Evolutionary conservation across 2,329 filamentous ascomycete species (phyloP).

Genomic region (Microdochium nivale): DNA sequence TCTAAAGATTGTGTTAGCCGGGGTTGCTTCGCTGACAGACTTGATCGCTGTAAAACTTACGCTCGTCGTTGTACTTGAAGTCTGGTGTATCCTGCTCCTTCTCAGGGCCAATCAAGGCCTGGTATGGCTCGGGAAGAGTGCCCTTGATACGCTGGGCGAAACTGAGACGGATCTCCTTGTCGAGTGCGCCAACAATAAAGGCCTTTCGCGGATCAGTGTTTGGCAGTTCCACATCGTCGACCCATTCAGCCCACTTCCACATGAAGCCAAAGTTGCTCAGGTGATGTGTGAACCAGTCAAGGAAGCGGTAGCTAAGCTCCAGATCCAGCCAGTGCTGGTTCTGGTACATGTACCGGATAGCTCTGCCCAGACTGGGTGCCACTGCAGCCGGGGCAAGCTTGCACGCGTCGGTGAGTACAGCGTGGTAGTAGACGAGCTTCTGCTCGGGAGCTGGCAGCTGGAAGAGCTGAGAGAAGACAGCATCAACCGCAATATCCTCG

Average conservation of each 20-base stretch:
- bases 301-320: conserved; percentile 76
- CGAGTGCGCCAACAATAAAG: conserved; percentile 82
- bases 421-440: conserved; percentile 95
- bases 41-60: conserved; percentile 38
- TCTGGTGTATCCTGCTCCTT: conserved; percentile 95
- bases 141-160: conserved; percentile 95
- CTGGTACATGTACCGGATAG: conserved; percentile 85
- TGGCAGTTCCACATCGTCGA: conserved; percentile 72
- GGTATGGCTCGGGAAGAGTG: conserved; percentile 78
- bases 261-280: conserved; percentile 98
- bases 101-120: conserved; percentile 69
- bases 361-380: conserved; percentile 84
- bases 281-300: conserved; percentile 98
- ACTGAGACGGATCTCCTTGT: conserved; percentile 94
- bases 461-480: conserved; percentile 91
- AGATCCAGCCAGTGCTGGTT: conserved; percentile 77
- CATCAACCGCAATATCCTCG: conserved; percentile 94
- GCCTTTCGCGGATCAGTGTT: conserved; percentile 81
- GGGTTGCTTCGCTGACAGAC: conserved; percentile 4
- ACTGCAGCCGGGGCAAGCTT: conserved; percentile 96
- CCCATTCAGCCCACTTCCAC: conserved; percentile 99
- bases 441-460: conserved; percentile 81
- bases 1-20: conserved; percentile 32
- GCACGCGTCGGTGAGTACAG: conserved; percentile 88
- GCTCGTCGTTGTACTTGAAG: conserved; percentile 77